Evolutionary conservation across 257 asterid species (phyloP).

Genomic region (Misopates orontium): DNA sequence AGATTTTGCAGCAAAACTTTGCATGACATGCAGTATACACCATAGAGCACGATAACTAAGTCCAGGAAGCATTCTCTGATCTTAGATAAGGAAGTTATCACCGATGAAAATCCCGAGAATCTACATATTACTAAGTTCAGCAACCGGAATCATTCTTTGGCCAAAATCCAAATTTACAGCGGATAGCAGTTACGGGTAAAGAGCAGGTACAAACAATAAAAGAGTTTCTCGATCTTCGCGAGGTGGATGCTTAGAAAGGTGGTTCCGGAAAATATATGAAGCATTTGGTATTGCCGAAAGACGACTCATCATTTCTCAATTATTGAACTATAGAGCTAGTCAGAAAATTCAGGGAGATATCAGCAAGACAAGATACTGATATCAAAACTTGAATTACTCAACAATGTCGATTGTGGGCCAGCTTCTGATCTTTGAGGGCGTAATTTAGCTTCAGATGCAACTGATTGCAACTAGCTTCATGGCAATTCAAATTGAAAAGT

Average conservation of each 20-base stretch:
- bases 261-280: conserved; percentile 6
- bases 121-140: not conserved
- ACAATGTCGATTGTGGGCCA: not conserved
- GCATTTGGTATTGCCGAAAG: not conserved
- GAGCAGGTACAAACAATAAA: too few relatives aligned
- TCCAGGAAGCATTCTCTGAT: not conserved
- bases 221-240: too few relatives aligned
- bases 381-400: not conserved
- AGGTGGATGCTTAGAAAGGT: not conserved
- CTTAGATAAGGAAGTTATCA: not conserved
- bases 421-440: not conserved
- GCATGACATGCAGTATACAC: not conserved
- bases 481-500: conserved; percentile 8
- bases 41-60: not conserved
- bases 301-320: not conserved
- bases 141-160: conserved; percentile 14
- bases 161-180: too few relatives aligned
- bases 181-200: too few relatives aligned
- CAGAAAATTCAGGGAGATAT: not conserved
- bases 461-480: conserved; percentile 10
- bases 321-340: not conserved
- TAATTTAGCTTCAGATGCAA: not conserved
- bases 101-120: not conserved
- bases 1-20: not conserved
- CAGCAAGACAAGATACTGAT: not conserved